These are phyloP conservation scores for Colletotrichum costaricense DNA, from an alignment of 2,329 filamentous ascomycete genomes.

Conservation along the genomic window DNA sequence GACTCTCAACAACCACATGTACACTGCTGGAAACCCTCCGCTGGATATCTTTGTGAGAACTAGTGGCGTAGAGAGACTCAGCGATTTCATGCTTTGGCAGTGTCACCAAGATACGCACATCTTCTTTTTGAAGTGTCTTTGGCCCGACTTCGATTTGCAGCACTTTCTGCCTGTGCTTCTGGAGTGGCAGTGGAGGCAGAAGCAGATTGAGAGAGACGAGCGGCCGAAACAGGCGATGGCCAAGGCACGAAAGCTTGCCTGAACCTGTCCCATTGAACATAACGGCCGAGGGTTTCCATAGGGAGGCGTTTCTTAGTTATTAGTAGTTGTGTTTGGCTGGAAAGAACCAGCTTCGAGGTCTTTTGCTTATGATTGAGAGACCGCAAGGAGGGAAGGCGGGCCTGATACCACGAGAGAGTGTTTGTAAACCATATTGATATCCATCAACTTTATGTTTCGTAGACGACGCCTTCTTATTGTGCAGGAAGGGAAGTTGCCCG, in stretches of 20 bases:
- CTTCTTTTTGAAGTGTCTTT: conserved; percentile 90
- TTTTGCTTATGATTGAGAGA: not conserved
- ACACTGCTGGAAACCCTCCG: conserved; percentile 86
- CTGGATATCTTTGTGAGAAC: conserved; percentile 92
- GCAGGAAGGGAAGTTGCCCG: not conserved
- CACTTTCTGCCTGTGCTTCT: conserved; percentile 91
- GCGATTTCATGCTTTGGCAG: conserved; percentile 99
- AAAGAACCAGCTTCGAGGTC: not conserved
- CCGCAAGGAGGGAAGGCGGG: not conserved
- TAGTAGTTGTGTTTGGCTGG: not conserved
- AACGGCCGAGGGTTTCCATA: not conserved
- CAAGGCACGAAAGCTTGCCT: conserved; percentile 29
- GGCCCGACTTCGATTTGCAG: conserved; percentile 97
- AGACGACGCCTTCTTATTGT: not conserved
- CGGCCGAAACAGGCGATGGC: conserved; percentile 48
- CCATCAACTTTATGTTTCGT: conserved; percentile 4
- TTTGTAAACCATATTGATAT: conserved; percentile 29
- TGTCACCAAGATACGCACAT: conserved; percentile 93
- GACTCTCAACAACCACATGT: conserved; percentile 86
- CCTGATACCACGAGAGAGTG: conserved; percentile 29
- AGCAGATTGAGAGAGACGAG: conserved; percentile 65
- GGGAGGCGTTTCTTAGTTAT: conserved; percentile 7
- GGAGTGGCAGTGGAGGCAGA: conserved; percentile 83
- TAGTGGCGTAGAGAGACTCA: conserved; percentile 90
- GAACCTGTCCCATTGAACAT: not conserved